phyloP scores from a whole-genome alignment of 2,329 filamentous ascomycete genomes.

The Fusarium sp. region DNA sequence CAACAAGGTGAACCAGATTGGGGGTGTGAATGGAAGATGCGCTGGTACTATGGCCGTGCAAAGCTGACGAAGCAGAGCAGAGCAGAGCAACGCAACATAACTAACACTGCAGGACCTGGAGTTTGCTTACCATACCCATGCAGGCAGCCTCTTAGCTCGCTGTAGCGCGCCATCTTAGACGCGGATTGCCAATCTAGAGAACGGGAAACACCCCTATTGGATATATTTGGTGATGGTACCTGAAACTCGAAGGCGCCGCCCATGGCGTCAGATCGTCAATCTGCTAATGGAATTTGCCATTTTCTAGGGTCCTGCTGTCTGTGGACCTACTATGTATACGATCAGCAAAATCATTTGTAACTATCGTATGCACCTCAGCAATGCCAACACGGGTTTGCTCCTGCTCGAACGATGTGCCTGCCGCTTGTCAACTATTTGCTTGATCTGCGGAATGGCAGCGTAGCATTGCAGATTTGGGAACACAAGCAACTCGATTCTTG shows the following conservation, averaged over 20 bases:
- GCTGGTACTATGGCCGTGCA: background rate
- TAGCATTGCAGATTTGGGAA: background rate
- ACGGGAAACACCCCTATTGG: constrained; percentile 43
- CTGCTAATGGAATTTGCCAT: constrained; percentile 18
- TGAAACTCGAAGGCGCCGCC: constrained; percentile 43
- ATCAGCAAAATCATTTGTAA: constrained; percentile 1
- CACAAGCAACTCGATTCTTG: background rate
- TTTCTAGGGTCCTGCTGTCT: background rate
- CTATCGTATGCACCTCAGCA: background rate
- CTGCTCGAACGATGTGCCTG: background rate
- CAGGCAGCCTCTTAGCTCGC: constrained; percentile 15
- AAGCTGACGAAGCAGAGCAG: background rate
- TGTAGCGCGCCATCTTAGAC: constrained; percentile 35
- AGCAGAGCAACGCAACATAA: background rate
- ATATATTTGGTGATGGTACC: constrained; percentile 33
- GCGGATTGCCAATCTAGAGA: constrained; percentile 35
- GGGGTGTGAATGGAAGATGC: constrained; percentile 3
- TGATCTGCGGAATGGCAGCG: background rate
- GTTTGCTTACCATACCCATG: constrained; percentile 27
- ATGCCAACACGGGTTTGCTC: background rate
- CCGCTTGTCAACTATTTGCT: background rate
- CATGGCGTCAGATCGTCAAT: constrained; percentile 41
- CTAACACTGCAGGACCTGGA: constrained; percentile 1
- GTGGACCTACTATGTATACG: background rate
- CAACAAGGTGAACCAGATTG: background rate